phyloP scores from a whole-genome alignment of 2,329 filamentous ascomycete genomes.

The Aspergillus persii region DNA sequence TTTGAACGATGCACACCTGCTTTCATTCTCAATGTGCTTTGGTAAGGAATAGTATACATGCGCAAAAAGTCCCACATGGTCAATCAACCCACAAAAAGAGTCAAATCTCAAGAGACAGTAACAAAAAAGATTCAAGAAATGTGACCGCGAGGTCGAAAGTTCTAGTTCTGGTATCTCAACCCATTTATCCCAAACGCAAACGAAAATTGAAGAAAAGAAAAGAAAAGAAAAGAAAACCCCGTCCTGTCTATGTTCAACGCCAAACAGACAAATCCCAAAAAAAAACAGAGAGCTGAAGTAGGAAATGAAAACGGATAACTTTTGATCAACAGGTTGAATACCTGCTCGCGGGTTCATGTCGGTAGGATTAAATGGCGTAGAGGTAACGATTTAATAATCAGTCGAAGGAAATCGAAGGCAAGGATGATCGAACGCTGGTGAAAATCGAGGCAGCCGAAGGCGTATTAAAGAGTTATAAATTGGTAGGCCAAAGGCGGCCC shows the following conservation, averaged over 20 bases:
- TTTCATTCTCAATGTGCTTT: conserved; percentile 14
- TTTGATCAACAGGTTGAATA: conserved; percentile 23
- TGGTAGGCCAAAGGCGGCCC: conserved; percentile 18
- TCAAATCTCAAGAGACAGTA: conserved; percentile 17
- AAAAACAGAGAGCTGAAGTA: conserved; percentile 12
- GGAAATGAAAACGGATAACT: conserved; percentile 22
- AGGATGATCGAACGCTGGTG: conserved; percentile 20
- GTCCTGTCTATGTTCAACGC: conserved; percentile 42
- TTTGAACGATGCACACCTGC: conserved; percentile 11
- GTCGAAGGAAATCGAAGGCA: conserved; percentile 27
- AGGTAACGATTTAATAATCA: conserved; percentile 15
- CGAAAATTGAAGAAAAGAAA: conserved; percentile 10
- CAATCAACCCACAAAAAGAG: conserved; percentile 14
- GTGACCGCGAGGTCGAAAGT: conserved; percentile 38
- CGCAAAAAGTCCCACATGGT: conserved; percentile 19
- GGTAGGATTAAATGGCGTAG: conserved; percentile 16
- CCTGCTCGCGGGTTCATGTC: conserved; percentile 19
- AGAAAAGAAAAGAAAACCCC: conserved; percentile 24
- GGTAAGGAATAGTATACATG: conserved; percentile 13
- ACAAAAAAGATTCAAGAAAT: conserved; percentile 19
- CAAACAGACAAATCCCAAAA: conserved; percentile 21
- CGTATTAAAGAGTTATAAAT: conserved; percentile 29
- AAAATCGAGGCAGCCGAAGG: conserved; percentile 16
- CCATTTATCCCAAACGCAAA: conserved; percentile 33
- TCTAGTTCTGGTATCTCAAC: conserved; percentile 42